These are phyloP conservation scores for Nigrograna mackinnonii DNA, from an alignment of 2,329 filamentous ascomycete species.

Conservation along the genomic window DNA sequence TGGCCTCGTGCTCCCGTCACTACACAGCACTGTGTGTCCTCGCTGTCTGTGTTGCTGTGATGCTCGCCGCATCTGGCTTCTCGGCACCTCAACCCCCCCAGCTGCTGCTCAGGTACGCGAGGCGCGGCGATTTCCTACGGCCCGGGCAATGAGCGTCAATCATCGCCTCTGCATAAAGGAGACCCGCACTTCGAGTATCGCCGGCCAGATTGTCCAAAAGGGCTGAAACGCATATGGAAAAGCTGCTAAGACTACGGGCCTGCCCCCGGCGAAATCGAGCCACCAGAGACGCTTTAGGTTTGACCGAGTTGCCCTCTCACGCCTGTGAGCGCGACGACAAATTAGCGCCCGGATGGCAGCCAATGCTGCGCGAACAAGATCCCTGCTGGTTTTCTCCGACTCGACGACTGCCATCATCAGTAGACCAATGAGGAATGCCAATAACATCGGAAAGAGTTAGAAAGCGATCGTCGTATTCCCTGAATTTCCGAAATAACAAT, in stretches of 20 bases:
- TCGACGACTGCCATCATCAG: constrained; percentile 30
- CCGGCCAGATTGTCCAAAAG: constrained; percentile 22
- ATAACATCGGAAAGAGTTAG: constrained; percentile 30
- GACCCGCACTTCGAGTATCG: constrained; percentile 17
- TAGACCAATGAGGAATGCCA: constrained; percentile 31
- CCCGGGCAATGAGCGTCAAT: constrained; percentile 26
- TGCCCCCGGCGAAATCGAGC: constrained; percentile 31
- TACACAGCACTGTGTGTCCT: too few relatives aligned
- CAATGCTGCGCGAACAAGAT: constrained; percentile 24
- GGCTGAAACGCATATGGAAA: constrained; percentile 40
- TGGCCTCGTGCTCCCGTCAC: too few relatives aligned
- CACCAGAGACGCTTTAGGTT: constrained; percentile 38
- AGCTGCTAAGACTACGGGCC: constrained; percentile 15
- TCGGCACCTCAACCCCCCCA: constrained; percentile 3
- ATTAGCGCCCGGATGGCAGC: constrained; percentile 40
- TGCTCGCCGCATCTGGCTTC: too few relatives aligned
- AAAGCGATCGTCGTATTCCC: constrained; percentile 41
- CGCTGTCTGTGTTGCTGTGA: too few relatives aligned
- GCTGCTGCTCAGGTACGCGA: constrained; percentile 35
- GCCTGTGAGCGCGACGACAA: constrained; percentile 26
- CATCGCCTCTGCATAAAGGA: constrained; percentile 39
- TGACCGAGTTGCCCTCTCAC: constrained; percentile 38
- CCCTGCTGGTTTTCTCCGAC: constrained; percentile 39
- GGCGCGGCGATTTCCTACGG: constrained; percentile 25
- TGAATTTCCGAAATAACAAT: constrained; percentile 41